These are phyloP conservation scores for Glycine soja DNA, from an alignment of 306 rosid genomes.

Conservation along the genomic window DNA sequence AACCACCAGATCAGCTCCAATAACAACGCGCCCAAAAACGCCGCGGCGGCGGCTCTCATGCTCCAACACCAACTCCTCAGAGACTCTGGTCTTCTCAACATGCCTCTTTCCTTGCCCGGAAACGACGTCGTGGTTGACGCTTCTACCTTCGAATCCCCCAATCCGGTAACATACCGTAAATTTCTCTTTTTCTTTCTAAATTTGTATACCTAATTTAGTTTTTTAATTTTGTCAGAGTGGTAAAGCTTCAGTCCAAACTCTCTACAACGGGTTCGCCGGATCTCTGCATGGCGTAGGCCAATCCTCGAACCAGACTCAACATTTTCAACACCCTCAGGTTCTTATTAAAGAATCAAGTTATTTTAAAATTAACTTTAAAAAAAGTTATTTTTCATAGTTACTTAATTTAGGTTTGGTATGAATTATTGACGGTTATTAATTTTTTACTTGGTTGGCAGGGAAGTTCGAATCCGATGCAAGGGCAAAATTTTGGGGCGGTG, in stretches of 20 bases:
- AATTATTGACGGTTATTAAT: neutral
- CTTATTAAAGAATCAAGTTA: neutral
- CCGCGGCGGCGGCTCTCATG: conserved; percentile 54
- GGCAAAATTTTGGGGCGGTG: conserved; percentile 56
- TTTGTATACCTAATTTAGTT: no score
- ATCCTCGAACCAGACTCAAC: conserved; percentile 59
- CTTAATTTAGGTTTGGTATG: no score
- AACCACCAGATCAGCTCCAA: conserved; percentile 70
- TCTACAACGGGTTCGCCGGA: conserved; percentile 68
- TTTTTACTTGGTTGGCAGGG: conserved; percentile 2
- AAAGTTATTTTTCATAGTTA: no score
- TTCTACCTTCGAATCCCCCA: conserved; percentile 64
- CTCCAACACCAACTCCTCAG: conserved; percentile 77
- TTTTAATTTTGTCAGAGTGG: neutral
- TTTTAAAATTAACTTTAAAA: neutral
- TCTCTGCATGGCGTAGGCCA: conserved; percentile 55
- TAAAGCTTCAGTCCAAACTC: conserved; percentile 58
- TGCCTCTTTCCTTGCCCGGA: conserved; percentile 53
- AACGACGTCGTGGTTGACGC: conserved; percentile 77
- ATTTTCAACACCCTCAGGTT: conserved; percentile 71
- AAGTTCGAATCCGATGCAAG: conserved; percentile 46
- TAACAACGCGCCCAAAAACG: conserved; percentile 10
- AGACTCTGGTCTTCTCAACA: conserved; percentile 49
- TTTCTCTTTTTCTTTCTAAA: no score
- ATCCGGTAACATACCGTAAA: conserved; percentile 44